phyloP scores from a whole-genome alignment of 768 basidiomycete species.

The Boletus sensibilis region DNA sequence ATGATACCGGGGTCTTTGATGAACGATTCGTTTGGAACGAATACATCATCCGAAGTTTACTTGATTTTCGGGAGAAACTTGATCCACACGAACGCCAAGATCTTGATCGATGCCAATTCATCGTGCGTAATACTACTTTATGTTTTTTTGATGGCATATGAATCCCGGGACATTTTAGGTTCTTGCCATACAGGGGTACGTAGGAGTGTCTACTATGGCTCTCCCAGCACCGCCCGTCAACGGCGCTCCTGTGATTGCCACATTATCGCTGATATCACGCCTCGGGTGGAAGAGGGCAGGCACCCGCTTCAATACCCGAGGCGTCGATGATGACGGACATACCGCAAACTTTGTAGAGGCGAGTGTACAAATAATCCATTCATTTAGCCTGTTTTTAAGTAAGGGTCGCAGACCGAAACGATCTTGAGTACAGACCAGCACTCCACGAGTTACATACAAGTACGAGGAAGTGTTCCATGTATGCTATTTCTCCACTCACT shows the following conservation, averaged over 20 bases:
- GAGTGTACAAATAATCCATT: constrained; percentile 20
- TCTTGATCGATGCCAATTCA: constrained; percentile 81
- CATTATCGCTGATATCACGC: constrained; percentile 79
- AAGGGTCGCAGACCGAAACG: constrained; percentile 74
- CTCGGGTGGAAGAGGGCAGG: constrained; percentile 95
- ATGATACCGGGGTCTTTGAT: constrained; percentile 66
- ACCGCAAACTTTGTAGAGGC: constrained; percentile 97
- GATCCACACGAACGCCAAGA: constrained; percentile 65
- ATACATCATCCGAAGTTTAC: constrained; percentile 79
- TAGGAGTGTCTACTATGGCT: constrained; percentile 78
- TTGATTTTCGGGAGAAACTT: constrained; percentile 84
- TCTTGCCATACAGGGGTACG: constrained; percentile 91
- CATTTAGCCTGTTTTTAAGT: constrained; percentile 5
- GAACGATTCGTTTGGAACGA: constrained; percentile 95
- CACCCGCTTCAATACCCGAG: constrained; percentile 94
- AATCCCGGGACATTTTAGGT: constrained; percentile 45
- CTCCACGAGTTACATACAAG: constrained; percentile 90
- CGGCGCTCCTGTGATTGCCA: constrained; percentile 69
- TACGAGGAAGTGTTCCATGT: constrained; percentile 95
- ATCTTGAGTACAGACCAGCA: constrained; percentile 84
- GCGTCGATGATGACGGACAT: constrained; percentile 93
- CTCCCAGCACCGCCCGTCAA: constrained; percentile 72
- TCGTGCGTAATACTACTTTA: constrained; percentile 50
- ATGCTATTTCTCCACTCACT: constrained; percentile 33
- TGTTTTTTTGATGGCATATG: constrained; percentile 7